Base-by-base conservation (phyloP, 2,329 filamentous ascomycete species). In the Alternaria postmessia region DNA sequence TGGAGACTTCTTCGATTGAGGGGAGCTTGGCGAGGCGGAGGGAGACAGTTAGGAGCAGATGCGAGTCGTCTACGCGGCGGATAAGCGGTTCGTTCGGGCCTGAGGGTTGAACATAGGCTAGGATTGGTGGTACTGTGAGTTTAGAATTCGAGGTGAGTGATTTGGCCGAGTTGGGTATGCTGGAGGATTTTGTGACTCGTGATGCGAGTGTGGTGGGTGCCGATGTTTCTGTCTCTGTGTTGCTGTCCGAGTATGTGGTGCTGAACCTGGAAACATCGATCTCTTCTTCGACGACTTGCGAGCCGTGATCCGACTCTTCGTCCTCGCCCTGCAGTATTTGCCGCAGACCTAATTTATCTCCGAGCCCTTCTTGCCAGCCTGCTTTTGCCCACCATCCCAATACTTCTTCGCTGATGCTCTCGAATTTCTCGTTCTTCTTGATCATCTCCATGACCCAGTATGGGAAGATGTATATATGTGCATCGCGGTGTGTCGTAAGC, bases 361-460 rank as follows among this genome's bases (percentile, higher is more conserved):
- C 87, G 3, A 97, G 82, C 0, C 92, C 91, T 3, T 86, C 83
- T 78, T 98, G 94, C 95, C 95, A 99, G 55, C 89, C 89, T 1
- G 94, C 89, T 77, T 98, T 98, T 34, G 94, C 92, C 93, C 94
- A 97, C 91, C 92, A 97, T 7, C 94, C 93, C 16, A 98, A 83
- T 6, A 97, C 88, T 72, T 98, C 94, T 77, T 98, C 94, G 32
- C 91, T 91, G 48, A 99, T 89, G 57, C 90, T 96, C 70, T 97
- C 92, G 64, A 99, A 87, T 11, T 86, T 88, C 30, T 94, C 90
- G 71, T 97, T 96, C 63, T 86, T 83, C 59, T 87, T 86, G 42
- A 96, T 87, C 77, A 97, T 91, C 54, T 96, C 90, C 71, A 97
- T 87, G 8, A 96, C 86, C 94, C 95, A 98, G 67, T 88, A 88